Base-by-base conservation (phyloP, 2,329 filamentous ascomycete species). In the Passalora sequoiae region DNA sequence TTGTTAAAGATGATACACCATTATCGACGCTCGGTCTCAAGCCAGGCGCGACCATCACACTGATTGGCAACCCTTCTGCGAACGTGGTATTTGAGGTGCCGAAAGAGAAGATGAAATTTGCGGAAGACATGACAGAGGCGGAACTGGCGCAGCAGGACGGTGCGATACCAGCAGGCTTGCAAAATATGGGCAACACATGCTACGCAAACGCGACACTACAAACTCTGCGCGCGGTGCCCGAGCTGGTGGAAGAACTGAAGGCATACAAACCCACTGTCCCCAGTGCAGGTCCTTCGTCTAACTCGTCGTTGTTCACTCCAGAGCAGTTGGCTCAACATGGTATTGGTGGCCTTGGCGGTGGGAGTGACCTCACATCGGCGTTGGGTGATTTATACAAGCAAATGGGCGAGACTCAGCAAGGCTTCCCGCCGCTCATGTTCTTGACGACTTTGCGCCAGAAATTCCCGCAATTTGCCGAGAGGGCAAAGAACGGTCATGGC, bases 201-300 rank as follows among this genome's bases (percentile, higher is more conserved):
- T 98, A 98, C 65, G 81, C 97, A 60, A 98, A 98, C 74, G 92
- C 92, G 38, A 95, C 91, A 0, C 75, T 98, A n/a, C 94, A 98
- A 66, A 84, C 88, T 3, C 72, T 98, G 54, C 82, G 86, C 50
- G 77, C 84, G 40, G 88, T 98, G 47, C 92, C 92, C 6, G 92
- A 98, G 69, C 78, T 98, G 25, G 88, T 95, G 61, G 75, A 86
- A 25, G 80, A 87, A 56, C 75, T 98, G 33, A 62, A 72, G 47
- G 80, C 75, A 36, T 94, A 86, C 57, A 75, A 51, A 29, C 55
- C 51, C 10, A 45, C 43, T 13, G 52, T 52, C 12, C 46, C 47
- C 3, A 38, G 50, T 16, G 49, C 52, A 13, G 57, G 52, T 3
- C 47, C 56, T 19, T 53, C 57, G 6, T 36, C 33, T 7, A 21